Evolutionary conservation across 495 filamentous ascomycete genomes (phyloP).

Genomic region (Letharia columbiana): DNA sequence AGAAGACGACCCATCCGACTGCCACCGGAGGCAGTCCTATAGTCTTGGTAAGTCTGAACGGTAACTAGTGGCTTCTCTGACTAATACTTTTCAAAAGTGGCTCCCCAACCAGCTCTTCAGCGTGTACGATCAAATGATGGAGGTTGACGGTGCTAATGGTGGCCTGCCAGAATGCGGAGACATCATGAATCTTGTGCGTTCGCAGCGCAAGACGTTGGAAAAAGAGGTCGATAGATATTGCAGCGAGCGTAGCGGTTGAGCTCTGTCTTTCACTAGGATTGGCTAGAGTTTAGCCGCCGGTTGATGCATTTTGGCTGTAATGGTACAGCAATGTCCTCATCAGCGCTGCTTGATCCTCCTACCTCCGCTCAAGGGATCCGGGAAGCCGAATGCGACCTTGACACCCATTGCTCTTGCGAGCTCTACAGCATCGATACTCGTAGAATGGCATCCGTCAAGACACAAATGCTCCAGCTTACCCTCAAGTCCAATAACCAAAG

Average conservation of each 20-base stretch:
- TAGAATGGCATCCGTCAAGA: slow-evolving; percentile 24
- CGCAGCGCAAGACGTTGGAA: slow-evolving; percentile 59
- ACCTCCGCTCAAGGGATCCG: slow-evolving; percentile 2
- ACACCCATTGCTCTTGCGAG: slow-evolving; percentile 28
- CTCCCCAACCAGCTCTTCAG: slow-evolving; percentile 76
- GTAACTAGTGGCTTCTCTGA: not conserved
- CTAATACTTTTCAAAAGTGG: slow-evolving; percentile 44
- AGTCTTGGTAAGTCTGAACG: slow-evolving; percentile 51
- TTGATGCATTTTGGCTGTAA: not conserved
- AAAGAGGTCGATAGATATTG: slow-evolving; percentile 80
- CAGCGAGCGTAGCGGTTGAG: slow-evolving; percentile 53
- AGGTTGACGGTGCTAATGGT: slow-evolving; percentile 41
- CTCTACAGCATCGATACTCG: slow-evolving; percentile 28
- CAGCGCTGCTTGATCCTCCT: slow-evolving; percentile 13
- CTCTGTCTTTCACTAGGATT: not conserved
- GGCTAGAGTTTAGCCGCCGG: not conserved
- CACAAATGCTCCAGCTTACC: slow-evolving; percentile 23
- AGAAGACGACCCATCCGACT: slow-evolving; percentile 70
- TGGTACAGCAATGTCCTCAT: not conserved
- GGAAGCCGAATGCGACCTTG: slow-evolving; percentile 19
- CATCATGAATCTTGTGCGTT: slow-evolving; percentile 63
- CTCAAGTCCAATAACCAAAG: slow-evolving; percentile 16
- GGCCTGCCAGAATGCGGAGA: slow-evolving; percentile 40
- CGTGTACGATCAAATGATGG: slow-evolving; percentile 66
- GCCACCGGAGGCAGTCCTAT: slow-evolving; percentile 89